A percentile compares a stretch with the other conserved stretches of the same genome.
These are phyloP conservation scores for Fusarium sp. DNA, from an alignment of 2,329 filamentous ascomycete genomes.

Conservation along the genomic window DNA sequence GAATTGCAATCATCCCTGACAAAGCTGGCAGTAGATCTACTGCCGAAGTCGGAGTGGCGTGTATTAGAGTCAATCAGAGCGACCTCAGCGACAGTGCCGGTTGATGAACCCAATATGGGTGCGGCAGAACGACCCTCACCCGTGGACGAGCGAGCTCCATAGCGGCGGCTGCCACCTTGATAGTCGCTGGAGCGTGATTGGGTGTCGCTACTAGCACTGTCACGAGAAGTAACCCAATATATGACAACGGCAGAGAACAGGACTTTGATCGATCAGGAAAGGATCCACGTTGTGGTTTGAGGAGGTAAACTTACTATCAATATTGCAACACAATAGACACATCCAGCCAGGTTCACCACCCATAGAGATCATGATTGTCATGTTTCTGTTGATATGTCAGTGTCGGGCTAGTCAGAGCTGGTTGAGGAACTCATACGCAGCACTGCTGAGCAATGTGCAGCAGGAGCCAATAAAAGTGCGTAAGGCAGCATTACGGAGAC, in stretches of 20 bases:
- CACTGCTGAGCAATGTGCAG: slow-evolving; percentile 69
- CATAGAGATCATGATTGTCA: slow-evolving; percentile 70
- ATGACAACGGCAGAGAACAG: slow-evolving; percentile 72
- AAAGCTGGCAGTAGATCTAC: slow-evolving; percentile 28
- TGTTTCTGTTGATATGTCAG: slow-evolving; percentile 61
- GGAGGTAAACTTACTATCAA: slow-evolving; percentile 65
- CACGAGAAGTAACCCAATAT: slow-evolving; percentile 69
- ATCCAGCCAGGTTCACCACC: slow-evolving; percentile 75
- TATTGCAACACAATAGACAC: slow-evolving; percentile 75
- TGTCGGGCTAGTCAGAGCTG: neutral
- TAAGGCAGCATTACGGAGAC: slow-evolving; percentile 66
- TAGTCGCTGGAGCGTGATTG: neutral
- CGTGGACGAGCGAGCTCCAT: neutral
- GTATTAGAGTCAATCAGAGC: slow-evolving; percentile 40
- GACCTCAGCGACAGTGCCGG: slow-evolving; percentile 42
- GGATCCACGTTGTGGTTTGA: neutral
- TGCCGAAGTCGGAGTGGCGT: slow-evolving; percentile 27
- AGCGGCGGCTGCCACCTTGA: neutral
- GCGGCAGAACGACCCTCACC: neutral
- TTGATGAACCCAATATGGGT: slow-evolving; percentile 8
- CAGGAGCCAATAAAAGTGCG: slow-evolving; percentile 72
- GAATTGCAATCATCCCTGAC: slow-evolving; percentile 13
- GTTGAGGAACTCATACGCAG: slow-evolving; percentile 62
- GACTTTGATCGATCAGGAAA: slow-evolving; percentile 55
- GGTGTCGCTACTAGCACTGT: slow-evolving; percentile 53